These are phyloP conservation scores for Choiromyces venosus DNA, from an alignment of 495 filamentous ascomycete genomes.

Conservation along the genomic window DNA sequence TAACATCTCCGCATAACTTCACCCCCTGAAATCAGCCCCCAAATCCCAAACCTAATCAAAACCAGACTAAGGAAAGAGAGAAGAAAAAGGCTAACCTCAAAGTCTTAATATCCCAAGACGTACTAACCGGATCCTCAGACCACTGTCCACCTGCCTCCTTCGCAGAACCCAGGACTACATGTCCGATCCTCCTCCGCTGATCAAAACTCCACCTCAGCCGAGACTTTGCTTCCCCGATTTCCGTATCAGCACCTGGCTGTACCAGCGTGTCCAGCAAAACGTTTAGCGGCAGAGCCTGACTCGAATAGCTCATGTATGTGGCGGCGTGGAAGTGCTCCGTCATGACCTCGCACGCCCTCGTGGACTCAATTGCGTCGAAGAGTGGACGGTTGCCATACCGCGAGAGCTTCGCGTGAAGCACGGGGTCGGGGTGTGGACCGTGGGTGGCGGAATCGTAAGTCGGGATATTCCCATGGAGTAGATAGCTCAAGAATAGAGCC, in stretches of 20 bases:
- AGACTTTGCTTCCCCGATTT: constrained; percentile 49
- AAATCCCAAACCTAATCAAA: constrained; percentile 25
- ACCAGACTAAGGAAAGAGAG: neutral
- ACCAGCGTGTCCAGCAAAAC: constrained; percentile 60
- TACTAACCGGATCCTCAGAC: constrained; percentile 54
- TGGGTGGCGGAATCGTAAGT: constrained; percentile 50
- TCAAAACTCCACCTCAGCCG: constrained; percentile 56
- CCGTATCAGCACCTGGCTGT: constrained; percentile 59
- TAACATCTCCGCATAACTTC: constrained; percentile 62
- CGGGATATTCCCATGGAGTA: constrained; percentile 62
- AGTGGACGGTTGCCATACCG: constrained; percentile 47
- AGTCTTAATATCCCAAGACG: constrained; percentile 55
- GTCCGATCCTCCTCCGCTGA: constrained; percentile 52
- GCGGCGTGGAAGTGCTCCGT: constrained; percentile 61
- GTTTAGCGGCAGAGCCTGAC: constrained; percentile 60
- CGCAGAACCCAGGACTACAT: constrained; percentile 56
- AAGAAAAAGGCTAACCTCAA: constrained; percentile 41
- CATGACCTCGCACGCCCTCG: constrained; percentile 43
- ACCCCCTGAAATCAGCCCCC: constrained; percentile 24
- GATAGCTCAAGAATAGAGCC: constrained; percentile 62
- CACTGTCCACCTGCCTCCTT: constrained; percentile 58
- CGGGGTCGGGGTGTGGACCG: constrained; percentile 56
- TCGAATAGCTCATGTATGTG: constrained; percentile 56
- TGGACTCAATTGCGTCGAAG: constrained; percentile 42
- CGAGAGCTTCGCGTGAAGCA: constrained; percentile 55